Evolutionary conservation across 441 rosid genomes (phyloP).

Genomic region (Melastoma candidum): DNA sequence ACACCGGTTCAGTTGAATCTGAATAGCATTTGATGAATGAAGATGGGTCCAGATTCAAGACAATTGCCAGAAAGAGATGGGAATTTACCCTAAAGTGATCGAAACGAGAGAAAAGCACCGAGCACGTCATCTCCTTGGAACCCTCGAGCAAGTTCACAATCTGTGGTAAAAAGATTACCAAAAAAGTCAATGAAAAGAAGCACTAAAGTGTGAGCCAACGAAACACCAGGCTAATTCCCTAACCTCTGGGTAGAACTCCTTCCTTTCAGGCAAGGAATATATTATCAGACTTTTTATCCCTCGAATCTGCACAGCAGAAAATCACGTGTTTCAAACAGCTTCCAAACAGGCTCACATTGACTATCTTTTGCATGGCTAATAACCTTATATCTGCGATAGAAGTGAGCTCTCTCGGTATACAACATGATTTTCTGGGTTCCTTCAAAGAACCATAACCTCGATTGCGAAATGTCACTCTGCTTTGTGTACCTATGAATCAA

Average conservation of each 20-base stretch:
- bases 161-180: slow-evolving; percentile 28
- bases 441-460: slow-evolving; percentile 63
- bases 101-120: slow-evolving; percentile 63
- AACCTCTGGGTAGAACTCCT: slow-evolving; percentile 88
- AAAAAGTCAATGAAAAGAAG: not conserved
- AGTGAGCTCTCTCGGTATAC: slow-evolving; percentile 86
- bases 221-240: slow-evolving; percentile 13
- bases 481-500: slow-evolving; percentile 47
- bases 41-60: not conserved
- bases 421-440: slow-evolving; percentile 73
- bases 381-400: slow-evolving; percentile 89
- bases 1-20: not conserved
- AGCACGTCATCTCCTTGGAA: slow-evolving; percentile 56
- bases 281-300: slow-evolving; percentile 72
- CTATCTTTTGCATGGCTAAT: not conserved
- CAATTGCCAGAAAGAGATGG: not conserved
- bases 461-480: slow-evolving; percentile 63
- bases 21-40: not conserved
- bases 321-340: not conserved
- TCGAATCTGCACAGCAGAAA: slow-evolving; percentile 46
- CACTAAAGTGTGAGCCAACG: not conserved
- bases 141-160: slow-evolving; percentile 80
- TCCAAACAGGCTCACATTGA: not conserved
- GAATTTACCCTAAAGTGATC: slow-evolving; percentile 63
- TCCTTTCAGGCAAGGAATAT: slow-evolving; percentile 87